A percentile compares a stretch with the other conserved stretches of the same genome.
phyloP scores from a whole-genome alignment of 2,329 filamentous ascomycete species.

The Epichloe aotearoae region DNA sequence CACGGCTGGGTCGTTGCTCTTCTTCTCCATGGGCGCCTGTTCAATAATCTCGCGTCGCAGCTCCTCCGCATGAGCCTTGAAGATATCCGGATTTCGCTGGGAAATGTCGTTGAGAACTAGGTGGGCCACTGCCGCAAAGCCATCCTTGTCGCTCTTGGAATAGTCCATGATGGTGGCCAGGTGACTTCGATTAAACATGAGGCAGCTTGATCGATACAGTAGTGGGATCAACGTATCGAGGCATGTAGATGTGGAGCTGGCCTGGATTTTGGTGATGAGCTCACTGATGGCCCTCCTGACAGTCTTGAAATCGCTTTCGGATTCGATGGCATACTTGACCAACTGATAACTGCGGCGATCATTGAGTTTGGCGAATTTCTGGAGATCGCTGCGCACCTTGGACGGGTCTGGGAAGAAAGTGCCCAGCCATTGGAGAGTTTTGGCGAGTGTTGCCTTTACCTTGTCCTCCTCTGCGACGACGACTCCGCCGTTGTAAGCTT shows the following conservation, averaged over 20 bases:
- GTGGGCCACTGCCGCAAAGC: conserved; percentile 66
- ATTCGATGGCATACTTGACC: conserved; percentile 70
- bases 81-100: conserved; percentile 72
- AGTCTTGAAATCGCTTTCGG: conserved; percentile 83
- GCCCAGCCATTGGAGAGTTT: conserved; percentile 59
- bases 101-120: conserved; percentile 89
- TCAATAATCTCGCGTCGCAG: conserved; percentile 77
- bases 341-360: conserved; percentile 85
- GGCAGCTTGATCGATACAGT: conserved; percentile 67
- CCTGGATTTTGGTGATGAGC: conserved; percentile 67
- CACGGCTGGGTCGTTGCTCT: conserved; percentile 56
- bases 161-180: conserved; percentile 80
- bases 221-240: conserved; percentile 72
- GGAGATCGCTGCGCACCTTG: conserved; percentile 62
- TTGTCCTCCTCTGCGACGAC: conserved; percentile 58
- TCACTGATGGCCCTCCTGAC: conserved; percentile 86
- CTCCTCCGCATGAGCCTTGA: conserved; percentile 85
- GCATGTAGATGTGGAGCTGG: conserved; percentile 47
- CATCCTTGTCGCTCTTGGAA: conserved; percentile 70
- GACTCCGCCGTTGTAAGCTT: conserved; percentile 79
- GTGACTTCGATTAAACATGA: conserved; percentile 91
- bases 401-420: conserved; percentile 63
- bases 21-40: conserved; percentile 58
- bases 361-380: conserved; percentile 82
- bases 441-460: conserved; percentile 57